Base-by-base conservation (phyloP, 1,139 yeast species). In the Spathaspora jeffriesii region DNA sequence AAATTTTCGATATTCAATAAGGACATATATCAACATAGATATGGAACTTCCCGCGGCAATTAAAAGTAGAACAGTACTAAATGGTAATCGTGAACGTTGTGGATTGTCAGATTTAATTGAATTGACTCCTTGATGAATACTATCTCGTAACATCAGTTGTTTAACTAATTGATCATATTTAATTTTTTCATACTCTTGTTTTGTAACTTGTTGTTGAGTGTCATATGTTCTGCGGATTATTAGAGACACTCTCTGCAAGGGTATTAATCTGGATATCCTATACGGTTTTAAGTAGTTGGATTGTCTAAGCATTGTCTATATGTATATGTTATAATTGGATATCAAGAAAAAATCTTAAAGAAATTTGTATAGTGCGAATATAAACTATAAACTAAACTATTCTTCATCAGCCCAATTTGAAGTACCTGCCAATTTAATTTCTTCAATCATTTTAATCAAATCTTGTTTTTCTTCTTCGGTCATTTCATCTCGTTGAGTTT, bases 391-490 rank as follows among this genome's bases (percentile, higher is more conserved):
- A n/a, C n/a, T n/a, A n/a, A n/a, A n/a, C 27, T 38, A 38, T 14
- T 38, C 41, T 18, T 47, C 50, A 17, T 67, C 70, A 11, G 76
- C 76, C 76, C 76, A 71, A 48, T 61, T 68, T 2, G 34, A 30
- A 21, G 64, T 50, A 21, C 63, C 55, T 18, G 62, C 59, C 47
- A 61, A 61, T 34, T 60, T 64, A 60, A 70, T 60, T 48, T 65
- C 67, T 43, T 62, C 65, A 40, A 70, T 60, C 60, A 70, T 60
- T 36, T 60, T 61, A 30, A 61, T 57, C 17, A 70, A 63, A 44
- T 70, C 74, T 28, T 59, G 58, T 46, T 63, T 55, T 28, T 60
- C 54, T 41, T 58, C 48, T 22, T 60, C 64, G n/a, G 61, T 65
- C 43, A 53, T 54, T 43, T 52, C 59, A 18, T 55, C 59, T 23